Conservation (phyloP, 768 basidiomycete species). For the Sarcodon aspratus region DNA sequence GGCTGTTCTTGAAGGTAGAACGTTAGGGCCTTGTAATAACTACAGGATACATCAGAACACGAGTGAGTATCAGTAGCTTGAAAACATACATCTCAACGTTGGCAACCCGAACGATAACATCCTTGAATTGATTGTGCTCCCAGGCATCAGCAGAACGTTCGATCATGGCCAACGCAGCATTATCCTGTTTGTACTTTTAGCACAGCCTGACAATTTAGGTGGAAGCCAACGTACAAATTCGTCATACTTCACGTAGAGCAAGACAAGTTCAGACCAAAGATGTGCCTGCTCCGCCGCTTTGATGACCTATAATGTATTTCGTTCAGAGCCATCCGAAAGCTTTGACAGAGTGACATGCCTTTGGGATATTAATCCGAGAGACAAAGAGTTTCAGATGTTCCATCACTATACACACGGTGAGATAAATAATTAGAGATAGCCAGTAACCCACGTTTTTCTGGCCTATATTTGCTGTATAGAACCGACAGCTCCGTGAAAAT, state of each 20-base stretch:
- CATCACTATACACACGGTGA: slow-evolving; percentile 54
- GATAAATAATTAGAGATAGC: not conserved
- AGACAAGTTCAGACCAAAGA: slow-evolving; percentile 97
- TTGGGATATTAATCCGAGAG: slow-evolving; percentile 95
- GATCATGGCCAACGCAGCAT: slow-evolving; percentile 97
- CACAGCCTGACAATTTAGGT: not conserved
- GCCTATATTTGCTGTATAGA: slow-evolving; percentile 90
- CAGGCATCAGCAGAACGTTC: slow-evolving; percentile 97
- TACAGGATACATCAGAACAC: slow-evolving; percentile 16
- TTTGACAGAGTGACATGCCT: slow-evolving; percentile 30
- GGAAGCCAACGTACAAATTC: slow-evolving; percentile 53
- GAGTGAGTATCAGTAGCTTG: not conserved
- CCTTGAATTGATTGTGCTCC: slow-evolving; percentile 99
- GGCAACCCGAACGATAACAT: slow-evolving; percentile 90
- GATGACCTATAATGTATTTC: slow-evolving; percentile 51
- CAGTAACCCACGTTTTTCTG: slow-evolving; percentile 65
- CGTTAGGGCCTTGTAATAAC: slow-evolving; percentile 90
- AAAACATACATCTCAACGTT: slow-evolving; percentile 85
- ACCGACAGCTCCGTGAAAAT: slow-evolving; percentile 94
- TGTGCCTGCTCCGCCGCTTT: slow-evolving; percentile 93
- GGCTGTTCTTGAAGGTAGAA: slow-evolving; percentile 96
- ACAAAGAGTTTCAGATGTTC: slow-evolving; percentile 97
- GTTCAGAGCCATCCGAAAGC: not conserved
- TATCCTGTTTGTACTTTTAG: slow-evolving; percentile 45
- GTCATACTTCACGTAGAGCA: slow-evolving; percentile 98